A percentile compares a stretch with the other conserved stretches of the same genome.
These are phyloP conservation scores for Berberis vulgaris DNA, from an alignment of 164 flowering plant species.

Conservation along the genomic window DNA sequence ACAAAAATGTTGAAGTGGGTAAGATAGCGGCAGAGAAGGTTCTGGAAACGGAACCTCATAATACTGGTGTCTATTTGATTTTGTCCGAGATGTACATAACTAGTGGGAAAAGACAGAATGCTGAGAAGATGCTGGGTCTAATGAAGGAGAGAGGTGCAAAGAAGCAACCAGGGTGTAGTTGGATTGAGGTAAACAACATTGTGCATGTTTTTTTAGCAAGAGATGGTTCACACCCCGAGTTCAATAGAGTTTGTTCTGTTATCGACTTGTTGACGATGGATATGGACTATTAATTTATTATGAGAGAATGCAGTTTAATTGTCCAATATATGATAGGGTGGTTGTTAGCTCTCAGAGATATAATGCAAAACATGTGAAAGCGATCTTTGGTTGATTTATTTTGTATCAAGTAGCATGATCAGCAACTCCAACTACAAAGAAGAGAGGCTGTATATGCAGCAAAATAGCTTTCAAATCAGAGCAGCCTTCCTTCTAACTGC, in stretches of 20 bases:
- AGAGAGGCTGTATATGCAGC: too few species aligned
- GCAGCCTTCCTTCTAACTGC: too few species aligned
- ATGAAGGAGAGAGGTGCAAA: slow-evolving; percentile 52
- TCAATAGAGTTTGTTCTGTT: slow-evolving; percentile 18
- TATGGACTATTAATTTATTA: slow-evolving; percentile 19
- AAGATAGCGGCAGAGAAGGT: slow-evolving; percentile 41
- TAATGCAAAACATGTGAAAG: too few species aligned
- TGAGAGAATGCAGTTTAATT: too few species aligned
- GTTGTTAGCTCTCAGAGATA: too few species aligned
- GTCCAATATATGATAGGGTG: too few species aligned
- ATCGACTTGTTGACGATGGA: slow-evolving; percentile 32
- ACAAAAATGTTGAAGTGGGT: slow-evolving; percentile 39
- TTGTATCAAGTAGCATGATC: too few species aligned
- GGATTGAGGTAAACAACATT: slow-evolving; percentile 45
- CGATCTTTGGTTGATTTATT: too few species aligned
- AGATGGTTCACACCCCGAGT: slow-evolving; percentile 40
- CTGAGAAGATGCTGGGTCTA: slow-evolving; percentile 30
- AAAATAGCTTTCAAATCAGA: too few species aligned
- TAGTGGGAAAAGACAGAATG: slow-evolving; percentile 36
- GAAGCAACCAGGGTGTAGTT: slow-evolving; percentile 76
- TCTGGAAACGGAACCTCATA: slow-evolving; percentile 44
- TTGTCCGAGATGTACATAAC: slow-evolving; percentile 45
- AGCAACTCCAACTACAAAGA: too few species aligned
- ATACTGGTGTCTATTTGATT: slow-evolving; percentile 52
- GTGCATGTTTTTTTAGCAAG: slow-evolving; percentile 56